Evolutionary conservation across 495 filamentous ascomycete genomes (phyloP), one percentile per base, ranked within the genome.

Genomic region (Elasticomyces elasticus): DNA sequence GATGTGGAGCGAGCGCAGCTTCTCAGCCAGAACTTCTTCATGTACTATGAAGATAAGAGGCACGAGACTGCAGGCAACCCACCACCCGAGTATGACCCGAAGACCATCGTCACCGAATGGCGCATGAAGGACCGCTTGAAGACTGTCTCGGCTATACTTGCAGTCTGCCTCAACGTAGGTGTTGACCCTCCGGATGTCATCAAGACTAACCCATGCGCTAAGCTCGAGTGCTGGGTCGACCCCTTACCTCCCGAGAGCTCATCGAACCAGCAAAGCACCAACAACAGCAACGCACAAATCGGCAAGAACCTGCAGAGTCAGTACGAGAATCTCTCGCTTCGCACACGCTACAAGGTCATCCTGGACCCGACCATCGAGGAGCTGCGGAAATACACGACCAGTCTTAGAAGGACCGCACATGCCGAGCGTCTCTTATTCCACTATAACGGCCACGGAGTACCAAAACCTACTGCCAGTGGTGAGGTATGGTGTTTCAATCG

Each of bases 401-500:
- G 86, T 0, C 73, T 96, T 15, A 79, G 92, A 10, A 77, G 88
- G 23, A 95, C 90, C 64, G 91, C 94, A 26, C 94, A 95, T 67
- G 89, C 96, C 48, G 92, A 99, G 69, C 76, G 92, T 27, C 86
- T 97, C 4, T 75, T 99, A 4, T 89, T 97, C 62, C 92, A 99
- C 67, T 99, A 97, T 74, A 99, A 99, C 61, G 92, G 92, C 24
- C 92, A 99, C 67, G 92, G 92, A 22, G 92, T 99, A n/a, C 92
- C 92, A 5, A 85, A 95, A 61, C 92, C 92, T 26, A 99, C 92
- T 3, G 80, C 85, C 3, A 96, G 91, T 2, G 92, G 92, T 10
- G 92, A 99, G 68, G 94, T 99, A 12, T 99, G 92, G 92, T 94
- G 97, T 1, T 98, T 99, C 70, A 99, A 99, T 71, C 90, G 87